These are phyloP conservation scores for Craspedostauros australis DNA, from an alignment of 108 stramenopile genomes.

Conservation along the genomic window DNA sequence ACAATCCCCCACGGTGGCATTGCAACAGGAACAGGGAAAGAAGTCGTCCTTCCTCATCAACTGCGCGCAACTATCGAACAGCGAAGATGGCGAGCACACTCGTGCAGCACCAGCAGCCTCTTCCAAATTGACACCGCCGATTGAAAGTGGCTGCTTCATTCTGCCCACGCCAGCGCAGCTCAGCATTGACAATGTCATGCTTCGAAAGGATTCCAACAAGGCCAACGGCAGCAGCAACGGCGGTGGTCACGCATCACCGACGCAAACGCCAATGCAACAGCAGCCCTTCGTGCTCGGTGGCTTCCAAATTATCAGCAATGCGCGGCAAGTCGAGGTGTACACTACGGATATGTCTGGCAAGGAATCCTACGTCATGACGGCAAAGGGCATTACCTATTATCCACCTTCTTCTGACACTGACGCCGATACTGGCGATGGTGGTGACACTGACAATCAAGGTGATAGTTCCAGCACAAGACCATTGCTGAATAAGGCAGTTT, in stretches of 20 bases:
- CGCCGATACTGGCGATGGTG: not conserved
- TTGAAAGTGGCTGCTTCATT: no score
- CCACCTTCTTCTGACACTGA: no score
- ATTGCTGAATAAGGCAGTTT: constrained; percentile 25
- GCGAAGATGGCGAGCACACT: no score
- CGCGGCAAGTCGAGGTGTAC: constrained; percentile 21
- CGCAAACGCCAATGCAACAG: no score
- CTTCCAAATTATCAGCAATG: constrained; percentile 29
- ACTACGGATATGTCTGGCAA: constrained; percentile 18
- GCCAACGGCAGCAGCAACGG: no score
- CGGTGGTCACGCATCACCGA: no score
- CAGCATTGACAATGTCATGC: no score
- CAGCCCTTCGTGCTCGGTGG: constrained; percentile 27
- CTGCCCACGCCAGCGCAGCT: constrained; percentile 21
- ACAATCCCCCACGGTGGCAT: not conserved
- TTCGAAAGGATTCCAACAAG: no score
- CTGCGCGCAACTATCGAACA: no score
- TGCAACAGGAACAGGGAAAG: constrained; percentile 21
- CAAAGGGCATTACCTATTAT: constrained; percentile 26
- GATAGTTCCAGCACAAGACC: no score
- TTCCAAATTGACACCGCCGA: no score
- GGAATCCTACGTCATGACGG: constrained; percentile 29
- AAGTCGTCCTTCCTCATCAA: constrained; percentile 22
- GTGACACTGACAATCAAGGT: not conserved
- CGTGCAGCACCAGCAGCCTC: no score